Percentiles rank a stretch among this genome's conserved stretches.
These are phyloP conservation scores for Phenoliferia sp. DNA, from an alignment of 1,284 basidiomycete species.

Conservation along the genomic window DNA sequence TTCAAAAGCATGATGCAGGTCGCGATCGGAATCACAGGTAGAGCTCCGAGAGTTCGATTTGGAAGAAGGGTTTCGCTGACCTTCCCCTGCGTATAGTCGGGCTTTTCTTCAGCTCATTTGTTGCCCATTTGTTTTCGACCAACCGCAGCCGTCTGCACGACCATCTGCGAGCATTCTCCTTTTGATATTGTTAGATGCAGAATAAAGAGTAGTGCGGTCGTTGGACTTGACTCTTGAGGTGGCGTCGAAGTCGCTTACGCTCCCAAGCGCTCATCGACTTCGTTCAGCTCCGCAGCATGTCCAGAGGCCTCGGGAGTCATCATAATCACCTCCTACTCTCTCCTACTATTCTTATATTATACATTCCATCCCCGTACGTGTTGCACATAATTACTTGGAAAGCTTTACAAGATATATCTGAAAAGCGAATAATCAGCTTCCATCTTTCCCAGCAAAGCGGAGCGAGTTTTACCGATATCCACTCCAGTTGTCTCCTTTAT, in stretches of 20 bases:
- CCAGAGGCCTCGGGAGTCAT: no score
- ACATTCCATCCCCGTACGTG: no score
- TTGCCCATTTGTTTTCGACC: not conserved
- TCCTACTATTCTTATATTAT: no score
- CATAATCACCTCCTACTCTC: no score
- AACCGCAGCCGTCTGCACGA: not conserved
- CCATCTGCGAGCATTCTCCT: not conserved
- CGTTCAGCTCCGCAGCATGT: no score
- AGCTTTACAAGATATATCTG: no score
- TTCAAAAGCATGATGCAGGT: not conserved
- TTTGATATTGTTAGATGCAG: not conserved
- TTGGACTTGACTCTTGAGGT: not conserved
- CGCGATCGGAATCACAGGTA: not conserved
- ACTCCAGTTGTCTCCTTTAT: not conserved
- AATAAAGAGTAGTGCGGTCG: not conserved
- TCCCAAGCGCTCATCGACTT: not conserved
- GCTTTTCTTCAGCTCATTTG: not conserved
- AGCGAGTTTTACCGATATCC: not conserved
- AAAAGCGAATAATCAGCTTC: no score
- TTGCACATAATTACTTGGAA: no score
- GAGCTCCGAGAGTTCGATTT: not conserved
- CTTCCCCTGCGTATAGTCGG: not conserved
- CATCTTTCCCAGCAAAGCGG: no score
- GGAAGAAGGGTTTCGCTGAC: not conserved
- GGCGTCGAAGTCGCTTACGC: not conserved